Evolutionary conservation across 2,329 filamentous ascomycete genomes (phyloP).

Genomic region (Xylariaceae sp.): DNA sequence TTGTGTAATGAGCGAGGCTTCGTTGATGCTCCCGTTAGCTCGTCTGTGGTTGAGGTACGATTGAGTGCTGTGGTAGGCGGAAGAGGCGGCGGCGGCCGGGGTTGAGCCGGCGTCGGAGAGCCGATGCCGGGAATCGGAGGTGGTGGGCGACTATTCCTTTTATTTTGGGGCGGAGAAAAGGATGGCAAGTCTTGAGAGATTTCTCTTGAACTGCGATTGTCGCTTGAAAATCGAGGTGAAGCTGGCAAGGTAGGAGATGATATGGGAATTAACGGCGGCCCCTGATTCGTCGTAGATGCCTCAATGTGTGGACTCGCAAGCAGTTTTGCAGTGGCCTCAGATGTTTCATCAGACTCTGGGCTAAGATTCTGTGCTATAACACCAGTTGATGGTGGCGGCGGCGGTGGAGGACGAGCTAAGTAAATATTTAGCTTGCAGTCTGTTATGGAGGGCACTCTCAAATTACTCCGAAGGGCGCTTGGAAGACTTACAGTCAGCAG

Average conservation of each 20-base stretch:
- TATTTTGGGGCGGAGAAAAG: constrained; percentile 37
- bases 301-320: constrained; percentile 37
- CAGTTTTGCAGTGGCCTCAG: constrained; percentile 44
- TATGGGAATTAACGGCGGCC: constrained; percentile 42
- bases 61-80: constrained; percentile 49
- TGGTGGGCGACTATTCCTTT: constrained; percentile 52
- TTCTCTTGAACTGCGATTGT: constrained; percentile 33
- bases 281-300: constrained; percentile 34
- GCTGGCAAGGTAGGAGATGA: constrained; percentile 41
- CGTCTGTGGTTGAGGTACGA: constrained; percentile 56
- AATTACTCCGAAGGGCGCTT: neutral
- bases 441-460: neutral
- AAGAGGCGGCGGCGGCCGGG: constrained; percentile 61
- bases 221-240: constrained; percentile 37
- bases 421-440: constrained; percentile 23
- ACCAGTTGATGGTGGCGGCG: constrained; percentile 46
- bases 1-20: constrained; percentile 39
- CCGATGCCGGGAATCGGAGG: constrained; percentile 55
- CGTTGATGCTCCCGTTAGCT: constrained; percentile 39
- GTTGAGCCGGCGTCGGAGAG: constrained; percentile 46
- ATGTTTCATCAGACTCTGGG: constrained; percentile 82
- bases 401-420: constrained; percentile 55
- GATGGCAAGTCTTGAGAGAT: constrained; percentile 36
- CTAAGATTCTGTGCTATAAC: constrained; percentile 65
- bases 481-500: constrained; percentile 53